These are phyloP conservation scores for Stenogyne calaminthoides DNA, from an alignment of 305 asterid species.

Conservation along the genomic window DNA sequence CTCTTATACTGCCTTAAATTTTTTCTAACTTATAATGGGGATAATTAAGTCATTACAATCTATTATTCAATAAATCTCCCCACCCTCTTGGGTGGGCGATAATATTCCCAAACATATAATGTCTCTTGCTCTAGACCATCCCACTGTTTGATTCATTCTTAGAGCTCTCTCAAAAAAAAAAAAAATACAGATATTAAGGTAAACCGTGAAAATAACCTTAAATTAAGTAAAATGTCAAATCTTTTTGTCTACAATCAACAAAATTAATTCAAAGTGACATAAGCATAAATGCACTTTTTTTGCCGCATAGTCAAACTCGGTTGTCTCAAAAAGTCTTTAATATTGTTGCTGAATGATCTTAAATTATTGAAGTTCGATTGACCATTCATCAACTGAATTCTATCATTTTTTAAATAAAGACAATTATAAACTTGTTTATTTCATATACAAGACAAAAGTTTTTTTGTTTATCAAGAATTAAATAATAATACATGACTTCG, in stretches of 20 bases:
- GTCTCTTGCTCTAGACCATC: too few species aligned
- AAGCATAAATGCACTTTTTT: constrained; percentile 34
- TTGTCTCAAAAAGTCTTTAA: constrained; percentile 20
- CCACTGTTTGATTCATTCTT: too few species aligned
- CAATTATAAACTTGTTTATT: constrained; percentile 15
- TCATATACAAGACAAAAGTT: not conserved
- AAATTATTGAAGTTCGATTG: constrained; percentile 16
- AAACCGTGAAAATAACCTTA: not conserved
- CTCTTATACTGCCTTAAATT: not conserved
- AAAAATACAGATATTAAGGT: not conserved
- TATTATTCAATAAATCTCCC: not conserved
- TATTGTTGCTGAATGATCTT: not conserved
- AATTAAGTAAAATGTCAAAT: constrained; percentile 16
- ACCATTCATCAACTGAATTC: constrained; percentile 10
- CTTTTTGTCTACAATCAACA: constrained; percentile 26
- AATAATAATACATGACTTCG: not conserved
- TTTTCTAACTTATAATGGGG: not conserved
- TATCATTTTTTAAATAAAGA: constrained; percentile 16
- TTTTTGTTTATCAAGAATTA: not conserved
- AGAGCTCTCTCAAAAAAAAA: too few species aligned
- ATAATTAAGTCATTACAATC: not conserved
- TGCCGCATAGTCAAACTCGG: constrained; percentile 25
- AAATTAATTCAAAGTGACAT: constrained; percentile 25
- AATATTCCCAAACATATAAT: too few species aligned
- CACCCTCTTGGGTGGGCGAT: too few species aligned